Evolutionary conservation across 2,329 filamentous ascomycete genomes (phyloP), one percentile per base, ranked within the genome.

Genomic region (Stemphylium lycopersici): DNA sequence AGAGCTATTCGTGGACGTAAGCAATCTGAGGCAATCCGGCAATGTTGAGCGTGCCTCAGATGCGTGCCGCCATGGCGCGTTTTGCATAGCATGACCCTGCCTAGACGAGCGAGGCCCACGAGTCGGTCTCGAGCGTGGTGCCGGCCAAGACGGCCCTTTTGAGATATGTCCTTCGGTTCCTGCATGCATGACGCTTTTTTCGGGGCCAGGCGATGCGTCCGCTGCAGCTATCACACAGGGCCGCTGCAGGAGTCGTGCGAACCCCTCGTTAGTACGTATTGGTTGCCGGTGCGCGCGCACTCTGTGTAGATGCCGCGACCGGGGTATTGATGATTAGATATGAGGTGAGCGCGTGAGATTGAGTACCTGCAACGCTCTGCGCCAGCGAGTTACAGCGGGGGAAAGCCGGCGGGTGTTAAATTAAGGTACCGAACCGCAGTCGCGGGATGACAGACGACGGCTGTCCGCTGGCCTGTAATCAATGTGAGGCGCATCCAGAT

Each of bases 61-160:
- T 52, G 51, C 42, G 39, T 54, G 31, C 57, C 52, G 58, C 48
- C 48, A 56, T 62, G 59, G 61, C 59, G 62, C 52, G 61, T 59
- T 64, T 56, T 56, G 62, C 44, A 48, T 48, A 48, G 52, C 48
- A 49, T 43, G 39, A 53, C 40, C 53, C 50, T 52, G 47, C 56
- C 20, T 55, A 51, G 48, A 56, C 53, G 55, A 59, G 47, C 44
- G 52, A 45, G 53, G 52, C 38, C 58, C 58, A 52, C 61, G 63
- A 64, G 52, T 66, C 61, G 56, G 56, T 46, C 42, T 42, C 47
- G 55, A 54, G 36, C 41, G 52, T 53, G 34, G 41, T 54, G 33
- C 32, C 56, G 59, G 60, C 48, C 59, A 59, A 58, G 51, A 48
- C 40, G 39, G 46, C 61, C 59, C 42, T 47, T 60, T 63, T 52